A percentile compares a stretch with the other conserved stretches of the same genome.
Evolutionary conservation across 2,329 filamentous ascomycete genomes (phyloP).

Genomic region (Fusarium acutatum): DNA sequence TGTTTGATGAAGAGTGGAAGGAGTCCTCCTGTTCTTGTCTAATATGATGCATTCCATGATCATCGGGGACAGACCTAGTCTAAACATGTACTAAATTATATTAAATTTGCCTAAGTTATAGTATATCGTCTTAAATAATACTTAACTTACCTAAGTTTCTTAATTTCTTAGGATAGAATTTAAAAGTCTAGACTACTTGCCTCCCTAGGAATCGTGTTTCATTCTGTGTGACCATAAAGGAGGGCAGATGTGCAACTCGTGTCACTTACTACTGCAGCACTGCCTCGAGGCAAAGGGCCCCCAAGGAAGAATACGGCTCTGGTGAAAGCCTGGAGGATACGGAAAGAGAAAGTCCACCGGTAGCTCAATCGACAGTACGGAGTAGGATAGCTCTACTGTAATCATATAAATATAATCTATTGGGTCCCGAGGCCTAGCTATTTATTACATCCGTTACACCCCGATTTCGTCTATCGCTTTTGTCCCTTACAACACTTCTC

Average conservation of each 20-base stretch:
- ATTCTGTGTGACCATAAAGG: background rate
- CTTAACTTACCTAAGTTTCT: too few relatives aligned
- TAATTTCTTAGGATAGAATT: too few relatives aligned
- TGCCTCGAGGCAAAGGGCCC: background rate
- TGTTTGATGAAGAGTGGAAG: too few relatives aligned
- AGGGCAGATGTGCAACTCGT: background rate
- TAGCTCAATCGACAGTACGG: background rate
- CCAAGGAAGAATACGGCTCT: background rate
- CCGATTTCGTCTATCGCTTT: background rate
- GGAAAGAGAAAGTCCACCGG: rapidly evolving
- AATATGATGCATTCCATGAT: too few relatives aligned
- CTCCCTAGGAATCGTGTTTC: background rate
- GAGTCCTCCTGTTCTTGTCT: too few relatives aligned
- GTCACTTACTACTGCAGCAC: background rate
- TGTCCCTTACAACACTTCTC: background rate
- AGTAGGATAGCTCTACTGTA: background rate
- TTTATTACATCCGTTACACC: background rate
- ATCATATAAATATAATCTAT: background rate
- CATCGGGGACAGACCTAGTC: too few relatives aligned
- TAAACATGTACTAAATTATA: too few relatives aligned
- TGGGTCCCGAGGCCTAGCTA: background rate
- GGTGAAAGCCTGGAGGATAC: background rate
- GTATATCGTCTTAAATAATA: too few relatives aligned
- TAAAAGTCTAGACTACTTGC: too few relatives aligned
- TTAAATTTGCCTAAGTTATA: too few relatives aligned